phyloP scores from a whole-genome alignment of 139 green algal species.

The Desmodesmus armatus region DNA sequence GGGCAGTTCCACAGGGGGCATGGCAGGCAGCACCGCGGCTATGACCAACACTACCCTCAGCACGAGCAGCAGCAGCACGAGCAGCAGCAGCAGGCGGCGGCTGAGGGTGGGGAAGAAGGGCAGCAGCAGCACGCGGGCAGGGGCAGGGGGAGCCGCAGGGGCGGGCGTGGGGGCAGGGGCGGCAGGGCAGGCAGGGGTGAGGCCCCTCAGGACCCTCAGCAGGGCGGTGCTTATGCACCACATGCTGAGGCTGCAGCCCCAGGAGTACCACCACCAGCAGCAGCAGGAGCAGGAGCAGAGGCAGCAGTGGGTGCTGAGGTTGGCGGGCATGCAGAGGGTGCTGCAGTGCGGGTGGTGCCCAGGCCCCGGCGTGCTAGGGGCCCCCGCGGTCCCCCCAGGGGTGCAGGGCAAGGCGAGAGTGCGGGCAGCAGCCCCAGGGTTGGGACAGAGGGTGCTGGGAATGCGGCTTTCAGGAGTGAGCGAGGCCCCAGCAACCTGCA shows the following conservation, averaged over 20 bases:
- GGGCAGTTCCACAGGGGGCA: background rate
- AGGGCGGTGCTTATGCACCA: background rate
- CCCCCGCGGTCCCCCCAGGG: too few species aligned
- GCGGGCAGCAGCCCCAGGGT: too few species aligned
- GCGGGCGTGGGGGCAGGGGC: background rate
- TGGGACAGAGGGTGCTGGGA: too few species aligned
- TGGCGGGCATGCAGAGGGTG: too few species aligned
- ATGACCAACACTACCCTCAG: background rate
- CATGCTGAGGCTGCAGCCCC: background rate
- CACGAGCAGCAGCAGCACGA: background rate
- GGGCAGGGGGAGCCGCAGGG: background rate
- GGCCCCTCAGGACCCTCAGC: background rate
- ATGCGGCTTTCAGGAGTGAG: too few species aligned
- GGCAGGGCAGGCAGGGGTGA: constrained; percentile 7
- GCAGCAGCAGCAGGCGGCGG: constrained; percentile 12
- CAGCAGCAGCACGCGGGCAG: background rate
- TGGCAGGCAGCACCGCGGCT: background rate
- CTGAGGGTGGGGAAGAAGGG: background rate
- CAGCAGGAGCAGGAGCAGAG: constrained; percentile 19
- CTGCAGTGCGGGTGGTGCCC: too few species aligned
- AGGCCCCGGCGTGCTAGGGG: too few species aligned
- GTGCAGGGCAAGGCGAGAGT: too few species aligned
- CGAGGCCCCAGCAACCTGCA: too few species aligned
- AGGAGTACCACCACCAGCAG: background rate
- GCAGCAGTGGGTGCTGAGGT: too few species aligned